A percentile compares a stretch with the other conserved stretches of the same genome.
Conservation (phyloP, 345 rosid genomes). For the Viola odorata region DNA sequence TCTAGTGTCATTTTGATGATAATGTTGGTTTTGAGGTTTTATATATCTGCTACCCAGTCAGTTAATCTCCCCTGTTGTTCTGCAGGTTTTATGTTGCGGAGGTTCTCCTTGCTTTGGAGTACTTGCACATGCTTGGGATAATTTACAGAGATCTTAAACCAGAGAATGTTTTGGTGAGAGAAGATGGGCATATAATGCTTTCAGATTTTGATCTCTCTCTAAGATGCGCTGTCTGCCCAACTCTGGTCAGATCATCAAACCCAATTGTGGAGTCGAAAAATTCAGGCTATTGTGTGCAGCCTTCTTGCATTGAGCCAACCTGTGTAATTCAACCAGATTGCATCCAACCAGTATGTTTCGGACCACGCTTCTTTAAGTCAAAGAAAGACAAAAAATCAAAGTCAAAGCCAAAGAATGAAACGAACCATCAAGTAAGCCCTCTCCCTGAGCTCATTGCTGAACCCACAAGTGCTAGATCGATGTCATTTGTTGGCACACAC, state of each 20-base stretch:
- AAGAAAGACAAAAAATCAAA: conserved; percentile 21
- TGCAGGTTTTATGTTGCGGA: conserved; percentile 33
- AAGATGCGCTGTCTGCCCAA: conserved; percentile 29
- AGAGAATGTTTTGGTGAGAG: conserved; percentile 30
- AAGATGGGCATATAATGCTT: conserved; percentile 36
- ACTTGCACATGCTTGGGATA: conserved; percentile 36
- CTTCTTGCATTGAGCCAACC: conserved; percentile 25
- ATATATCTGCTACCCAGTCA: neutral
- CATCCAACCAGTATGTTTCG: conserved; percentile 30
- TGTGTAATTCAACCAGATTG: conserved; percentile 29
- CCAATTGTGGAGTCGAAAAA: conserved; percentile 22
- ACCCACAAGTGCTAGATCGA: conserved; percentile 30
- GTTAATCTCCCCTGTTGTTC: neutral
- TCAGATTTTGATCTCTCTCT: conserved; percentile 31
- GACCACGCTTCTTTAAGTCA: conserved; percentile 22
- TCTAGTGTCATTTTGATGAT: too few relatives aligned
- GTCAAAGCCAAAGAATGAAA: conserved; percentile 21
- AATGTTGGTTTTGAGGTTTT: neutral
- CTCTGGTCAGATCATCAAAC: conserved; percentile 24
- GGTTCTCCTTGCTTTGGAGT: conserved; percentile 33
- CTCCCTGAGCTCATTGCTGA: conserved; percentile 30
- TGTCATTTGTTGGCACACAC: conserved; percentile 32
- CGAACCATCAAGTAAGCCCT: conserved; percentile 17
- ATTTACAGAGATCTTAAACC: conserved; percentile 34
- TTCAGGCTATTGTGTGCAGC: conserved; percentile 23